A percentile compares a stretch with the other conserved stretches of the same genome.
phyloP scores from a whole-genome alignment of 73 alveolate species.

The Paramecium sonneborni region DNA sequence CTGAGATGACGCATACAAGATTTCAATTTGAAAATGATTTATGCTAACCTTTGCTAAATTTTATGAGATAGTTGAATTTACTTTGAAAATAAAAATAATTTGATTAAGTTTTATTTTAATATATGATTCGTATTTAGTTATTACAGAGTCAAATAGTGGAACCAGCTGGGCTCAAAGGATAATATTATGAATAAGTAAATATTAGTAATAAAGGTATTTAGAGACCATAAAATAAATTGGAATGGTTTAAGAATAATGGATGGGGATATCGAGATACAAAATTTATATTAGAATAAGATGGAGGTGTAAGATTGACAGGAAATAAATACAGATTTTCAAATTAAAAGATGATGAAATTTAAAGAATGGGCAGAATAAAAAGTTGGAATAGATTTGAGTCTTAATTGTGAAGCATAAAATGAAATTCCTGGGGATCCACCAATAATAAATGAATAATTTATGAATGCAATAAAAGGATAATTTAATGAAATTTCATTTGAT shows the following conservation, averaged over 20 bases:
- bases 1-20: not conserved
- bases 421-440: slow-evolving; percentile 83
- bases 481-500: slow-evolving; percentile 73
- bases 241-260: slow-evolving; percentile 85
- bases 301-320: slow-evolving; percentile 79
- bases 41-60: not conserved
- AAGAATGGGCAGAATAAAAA: slow-evolving; percentile 75
- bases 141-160: not conserved
- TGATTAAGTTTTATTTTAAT: not conserved
- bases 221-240: slow-evolving; percentile 59
- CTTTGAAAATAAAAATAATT: slow-evolving; percentile 5
- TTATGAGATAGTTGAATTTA: not conserved
- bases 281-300: slow-evolving; percentile 74
- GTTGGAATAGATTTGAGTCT: slow-evolving; percentile 76
- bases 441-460: slow-evolving; percentile 75
- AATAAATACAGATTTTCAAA: slow-evolving; percentile 80
- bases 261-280: slow-evolving; percentile 93
- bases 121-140: slow-evolving; percentile 42
- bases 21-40: not conserved
- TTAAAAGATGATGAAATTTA: slow-evolving; percentile 79
- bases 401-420: slow-evolving; percentile 69
- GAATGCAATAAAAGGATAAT: slow-evolving; percentile 67
- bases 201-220: not conserved
- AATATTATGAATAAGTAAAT: slow-evolving; percentile 18
- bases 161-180: slow-evolving; percentile 46